Conservation (phyloP, 331 rosid species). For the Quercus lobata region DNA sequence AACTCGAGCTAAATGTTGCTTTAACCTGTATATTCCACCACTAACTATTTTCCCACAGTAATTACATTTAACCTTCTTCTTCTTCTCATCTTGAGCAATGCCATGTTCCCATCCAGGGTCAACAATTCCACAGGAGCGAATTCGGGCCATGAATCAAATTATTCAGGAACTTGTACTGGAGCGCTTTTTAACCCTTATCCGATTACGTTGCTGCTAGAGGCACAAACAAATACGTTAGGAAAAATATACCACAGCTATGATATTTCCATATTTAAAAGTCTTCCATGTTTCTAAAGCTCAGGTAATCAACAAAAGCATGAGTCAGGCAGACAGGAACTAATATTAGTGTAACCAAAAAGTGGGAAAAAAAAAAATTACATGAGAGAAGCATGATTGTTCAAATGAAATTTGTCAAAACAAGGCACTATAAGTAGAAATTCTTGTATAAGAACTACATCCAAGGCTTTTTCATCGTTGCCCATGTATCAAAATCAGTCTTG, state of each 20-base stretch:
- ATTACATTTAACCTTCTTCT: conserved; percentile 96
- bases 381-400: not conserved
- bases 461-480: not conserved
- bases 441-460: not conserved
- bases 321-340: not conserved
- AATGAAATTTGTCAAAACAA: not conserved
- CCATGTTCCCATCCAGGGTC: conserved; percentile 99
- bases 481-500: not conserved
- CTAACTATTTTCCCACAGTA: conserved; percentile 96
- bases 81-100: conserved; percentile 86
- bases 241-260: conserved; percentile 2
- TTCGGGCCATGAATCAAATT: conserved; percentile 50
- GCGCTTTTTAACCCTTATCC: conserved; percentile 20
- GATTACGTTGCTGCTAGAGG: conserved; percentile 9
- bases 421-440: not conserved
- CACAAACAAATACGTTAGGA: not conserved
- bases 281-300: conserved; percentile 9
- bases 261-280: conserved; percentile 21
- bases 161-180: conserved; percentile 15
- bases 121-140: conserved; percentile 73
- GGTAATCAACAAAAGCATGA: not conserved
- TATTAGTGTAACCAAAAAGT: not conserved
- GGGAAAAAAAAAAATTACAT: not conserved
- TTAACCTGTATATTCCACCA: conserved; percentile 93
- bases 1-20: conserved; percentile 96